Conservation (phyloP, 371 early-diverging fungal species). For the Mycotypha africana region DNA sequence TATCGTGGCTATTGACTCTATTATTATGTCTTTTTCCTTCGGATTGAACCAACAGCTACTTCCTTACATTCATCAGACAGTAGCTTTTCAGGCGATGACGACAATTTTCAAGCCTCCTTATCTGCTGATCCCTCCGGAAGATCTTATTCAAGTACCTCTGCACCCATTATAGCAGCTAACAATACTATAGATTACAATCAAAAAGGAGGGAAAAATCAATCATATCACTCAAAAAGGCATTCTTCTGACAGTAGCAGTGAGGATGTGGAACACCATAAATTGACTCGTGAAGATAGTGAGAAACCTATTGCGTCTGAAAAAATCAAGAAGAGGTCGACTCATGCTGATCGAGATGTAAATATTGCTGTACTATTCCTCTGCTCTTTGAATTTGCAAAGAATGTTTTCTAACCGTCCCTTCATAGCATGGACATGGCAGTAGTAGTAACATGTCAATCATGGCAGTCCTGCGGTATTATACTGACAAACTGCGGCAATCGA, state of each 20-base stretch:
- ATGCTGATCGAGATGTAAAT: constrained; percentile 28
- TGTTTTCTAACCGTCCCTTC: no score
- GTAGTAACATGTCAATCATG: constrained; percentile 24
- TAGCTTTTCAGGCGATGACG: constrained; percentile 29
- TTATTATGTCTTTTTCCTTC: no score
- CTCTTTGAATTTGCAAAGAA: no score
- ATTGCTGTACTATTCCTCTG: no score
- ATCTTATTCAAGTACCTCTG: constrained; percentile 20
- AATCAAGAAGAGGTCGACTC: constrained; percentile 41
- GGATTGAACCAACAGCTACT: constrained; percentile 21
- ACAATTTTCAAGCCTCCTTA: constrained; percentile 13
- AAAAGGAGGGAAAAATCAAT: constrained; percentile 7
- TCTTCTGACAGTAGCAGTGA: constrained; percentile 24
- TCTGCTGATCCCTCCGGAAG: constrained; percentile 13
- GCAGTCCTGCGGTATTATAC: constrained; percentile 47
- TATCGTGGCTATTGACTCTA: no score
- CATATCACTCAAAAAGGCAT: background rate
- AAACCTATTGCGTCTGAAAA: constrained; percentile 50
- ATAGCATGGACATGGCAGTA: constrained; percentile 24
- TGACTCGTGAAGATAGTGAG: constrained; percentile 46
- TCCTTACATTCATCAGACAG: constrained; percentile 38
- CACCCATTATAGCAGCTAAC: constrained; percentile 38
- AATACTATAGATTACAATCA: background rate
- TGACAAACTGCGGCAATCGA: constrained; percentile 38
- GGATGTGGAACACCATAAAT: constrained; percentile 32